phyloP scores from a whole-genome alignment of 139 green algal genomes.

The Chlorella sp. region DNA sequence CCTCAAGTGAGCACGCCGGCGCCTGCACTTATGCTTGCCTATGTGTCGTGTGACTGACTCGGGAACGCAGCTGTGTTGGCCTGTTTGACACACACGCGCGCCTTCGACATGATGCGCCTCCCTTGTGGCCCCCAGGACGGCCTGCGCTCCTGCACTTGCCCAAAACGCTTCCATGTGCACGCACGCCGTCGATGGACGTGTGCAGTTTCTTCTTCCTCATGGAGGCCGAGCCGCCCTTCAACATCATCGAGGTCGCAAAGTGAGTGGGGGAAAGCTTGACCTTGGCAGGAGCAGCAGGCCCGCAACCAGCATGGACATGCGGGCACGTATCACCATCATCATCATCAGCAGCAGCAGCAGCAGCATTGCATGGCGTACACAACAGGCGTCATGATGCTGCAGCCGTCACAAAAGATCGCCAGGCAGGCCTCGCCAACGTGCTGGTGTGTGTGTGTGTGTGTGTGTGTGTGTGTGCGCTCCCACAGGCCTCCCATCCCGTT shows the following conservation, averaged over 20 bases:
- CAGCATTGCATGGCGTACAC: too few species aligned
- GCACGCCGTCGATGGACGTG: not conserved
- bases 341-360: too few species aligned
- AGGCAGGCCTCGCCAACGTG: too few species aligned
- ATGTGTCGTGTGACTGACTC: not conserved
- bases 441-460: too few species aligned
- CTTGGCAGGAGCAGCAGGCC: not conserved
- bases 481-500: not conserved
- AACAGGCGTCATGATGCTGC: too few species aligned
- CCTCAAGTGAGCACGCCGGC: not conserved
- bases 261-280: not conserved
- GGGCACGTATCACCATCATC: too few species aligned
- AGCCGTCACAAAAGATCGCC: too few species aligned
- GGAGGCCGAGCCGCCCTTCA: not conserved
- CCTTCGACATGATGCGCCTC: too few species aligned
- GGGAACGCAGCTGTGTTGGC: not conserved
- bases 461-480: too few species aligned
- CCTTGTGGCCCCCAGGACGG: not conserved
- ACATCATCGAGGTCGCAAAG: not conserved
- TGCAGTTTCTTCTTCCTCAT: slow-evolving; percentile 4
- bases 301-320: not conserved
- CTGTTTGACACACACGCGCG: too few species aligned
- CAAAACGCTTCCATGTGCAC: not conserved
- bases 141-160: not conserved
- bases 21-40: not conserved